A percentile compares a stretch with the other conserved stretches of the same genome.
Conservation (phyloP, 441 rosid genomes). For the California macrophylla region DNA sequence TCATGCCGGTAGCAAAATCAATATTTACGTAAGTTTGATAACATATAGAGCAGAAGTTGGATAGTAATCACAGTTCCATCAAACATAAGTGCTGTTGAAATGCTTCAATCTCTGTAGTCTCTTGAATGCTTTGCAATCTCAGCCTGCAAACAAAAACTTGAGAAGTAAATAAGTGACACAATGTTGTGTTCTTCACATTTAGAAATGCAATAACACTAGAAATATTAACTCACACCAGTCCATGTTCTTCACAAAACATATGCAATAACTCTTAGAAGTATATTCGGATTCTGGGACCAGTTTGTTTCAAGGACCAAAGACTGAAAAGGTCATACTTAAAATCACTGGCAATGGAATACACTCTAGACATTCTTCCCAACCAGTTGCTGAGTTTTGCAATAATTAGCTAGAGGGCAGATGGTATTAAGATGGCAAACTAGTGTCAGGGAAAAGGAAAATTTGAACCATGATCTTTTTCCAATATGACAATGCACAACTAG, state of each 20-base stretch:
- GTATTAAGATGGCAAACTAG: neutral
- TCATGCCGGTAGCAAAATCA: neutral
- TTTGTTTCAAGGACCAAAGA: neutral
- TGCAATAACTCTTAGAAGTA: neutral
- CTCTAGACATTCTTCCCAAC: neutral
- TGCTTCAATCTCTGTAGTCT: neutral
- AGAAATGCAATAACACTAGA: neutral
- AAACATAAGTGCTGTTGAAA: neutral
- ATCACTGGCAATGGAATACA: neutral
- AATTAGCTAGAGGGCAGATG: neutral
- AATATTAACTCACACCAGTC: neutral
- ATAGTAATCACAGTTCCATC: neutral
- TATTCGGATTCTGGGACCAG: neutral
- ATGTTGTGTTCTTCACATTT: neutral
- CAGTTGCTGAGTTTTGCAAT: neutral
- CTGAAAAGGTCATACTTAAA: neutral
- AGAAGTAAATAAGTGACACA: neutral
- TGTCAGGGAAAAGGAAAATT: neutral
- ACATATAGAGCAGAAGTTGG: neutral
- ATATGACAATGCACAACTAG: neutral
- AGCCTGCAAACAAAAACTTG: neutral
- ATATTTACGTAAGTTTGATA: neutral
- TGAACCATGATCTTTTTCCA: neutral
- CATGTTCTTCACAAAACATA: neutral
- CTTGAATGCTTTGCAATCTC: constrained; percentile 5